Conservation (phyloP, 768 basidiomycete species). For the Suillus weaverae region DNA sequence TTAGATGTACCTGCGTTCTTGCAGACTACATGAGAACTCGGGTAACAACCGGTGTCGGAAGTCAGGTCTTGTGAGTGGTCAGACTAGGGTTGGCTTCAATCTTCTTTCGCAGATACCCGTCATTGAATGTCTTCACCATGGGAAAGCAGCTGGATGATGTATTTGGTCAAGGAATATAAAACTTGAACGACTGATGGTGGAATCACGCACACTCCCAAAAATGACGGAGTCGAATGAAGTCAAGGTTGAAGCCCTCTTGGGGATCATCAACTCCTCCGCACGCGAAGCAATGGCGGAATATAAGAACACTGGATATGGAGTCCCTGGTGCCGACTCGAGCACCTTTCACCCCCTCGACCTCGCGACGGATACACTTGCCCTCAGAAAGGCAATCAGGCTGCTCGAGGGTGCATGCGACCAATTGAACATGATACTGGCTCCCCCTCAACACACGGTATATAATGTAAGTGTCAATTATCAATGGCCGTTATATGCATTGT, state of each 20-base stretch:
- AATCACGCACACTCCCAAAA: background rate
- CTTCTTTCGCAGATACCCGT: too few species aligned
- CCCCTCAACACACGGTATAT: conserved; percentile 27
- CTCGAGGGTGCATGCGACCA: conserved; percentile 31
- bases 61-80: too few species aligned
- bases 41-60: too few species aligned
- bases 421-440: conserved; percentile 25
- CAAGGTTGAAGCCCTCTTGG: conserved; percentile 32
- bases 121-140: too few species aligned
- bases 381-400: conserved; percentile 27
- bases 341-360: conserved; percentile 24
- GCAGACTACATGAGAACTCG: too few species aligned
- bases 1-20: too few species aligned
- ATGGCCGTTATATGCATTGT: background rate
- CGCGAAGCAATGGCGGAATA: conserved; percentile 27
- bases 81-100: too few species aligned
- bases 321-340: conserved; percentile 25
- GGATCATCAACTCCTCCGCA: conserved; percentile 31
- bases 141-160: background rate
- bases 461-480: conserved; percentile 18
- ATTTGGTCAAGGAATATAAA: background rate
- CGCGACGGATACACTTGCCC: conserved; percentile 16
- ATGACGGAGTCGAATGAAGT: conserved; percentile 13
- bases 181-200: background rate
- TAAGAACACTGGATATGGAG: conserved; percentile 22